Evolutionary conservation across 306 rosid species (phyloP).

Genomic region (Sicyos baderoa): DNA sequence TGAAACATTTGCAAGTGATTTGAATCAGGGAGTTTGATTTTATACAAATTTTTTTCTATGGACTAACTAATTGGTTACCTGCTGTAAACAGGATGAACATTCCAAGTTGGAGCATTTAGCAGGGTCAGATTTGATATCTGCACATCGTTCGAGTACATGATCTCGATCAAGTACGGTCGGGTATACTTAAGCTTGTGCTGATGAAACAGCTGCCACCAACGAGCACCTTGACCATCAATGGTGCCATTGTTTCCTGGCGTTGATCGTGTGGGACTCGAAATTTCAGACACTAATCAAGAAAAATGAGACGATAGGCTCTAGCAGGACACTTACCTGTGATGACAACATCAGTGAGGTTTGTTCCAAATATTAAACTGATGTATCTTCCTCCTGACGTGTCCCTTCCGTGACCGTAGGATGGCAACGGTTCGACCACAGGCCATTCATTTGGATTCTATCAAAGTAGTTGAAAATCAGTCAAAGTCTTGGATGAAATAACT

Average conservation of each 20-base stretch:
- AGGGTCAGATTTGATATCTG: conserved; percentile 42
- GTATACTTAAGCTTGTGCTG: conserved; percentile 42
- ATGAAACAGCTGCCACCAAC: conserved; percentile 49
- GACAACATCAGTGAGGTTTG: conserved; percentile 39
- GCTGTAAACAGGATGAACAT: conserved; percentile 43
- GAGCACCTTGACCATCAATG: conserved; percentile 38
- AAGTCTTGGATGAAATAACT: neutral
- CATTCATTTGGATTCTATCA: conserved; percentile 34
- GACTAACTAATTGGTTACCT: conserved; percentile 24
- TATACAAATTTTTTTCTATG: too few species aligned
- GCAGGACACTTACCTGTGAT: conserved; percentile 26
- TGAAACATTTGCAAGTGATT: neutral
- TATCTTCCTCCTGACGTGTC: conserved; percentile 39
- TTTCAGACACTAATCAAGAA: neutral
- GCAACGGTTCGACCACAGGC: conserved; percentile 33
- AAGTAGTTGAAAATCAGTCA: neutral
- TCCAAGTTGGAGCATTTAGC: conserved; percentile 39
- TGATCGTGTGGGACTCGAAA: neutral
- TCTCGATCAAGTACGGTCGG: conserved; percentile 39
- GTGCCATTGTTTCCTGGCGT: conserved; percentile 39
- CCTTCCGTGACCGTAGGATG: conserved; percentile 43
- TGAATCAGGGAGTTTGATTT: neutral
- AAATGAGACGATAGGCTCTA: neutral
- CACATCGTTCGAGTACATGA: conserved; percentile 26
- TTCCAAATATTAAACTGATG: conserved; percentile 36